phyloP scores from a whole-genome alignment of 108 stramenopile genomes.

The Skeletonema costatum region DNA sequence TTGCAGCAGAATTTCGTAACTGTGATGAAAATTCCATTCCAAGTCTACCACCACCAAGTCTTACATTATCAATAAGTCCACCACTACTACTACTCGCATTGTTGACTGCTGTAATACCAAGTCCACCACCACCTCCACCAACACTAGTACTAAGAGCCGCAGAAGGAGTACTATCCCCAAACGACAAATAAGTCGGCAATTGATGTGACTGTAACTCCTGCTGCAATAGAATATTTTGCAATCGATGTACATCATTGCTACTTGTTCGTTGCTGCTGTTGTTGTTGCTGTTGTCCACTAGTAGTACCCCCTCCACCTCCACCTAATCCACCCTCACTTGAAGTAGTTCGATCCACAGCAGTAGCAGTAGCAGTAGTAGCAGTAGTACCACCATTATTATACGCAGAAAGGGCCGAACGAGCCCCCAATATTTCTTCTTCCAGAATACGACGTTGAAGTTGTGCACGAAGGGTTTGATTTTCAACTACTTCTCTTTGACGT shows the following conservation, averaged over 20 bases:
- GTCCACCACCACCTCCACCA: background rate
- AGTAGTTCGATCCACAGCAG: no score
- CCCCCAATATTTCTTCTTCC: background rate
- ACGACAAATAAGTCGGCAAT: background rate
- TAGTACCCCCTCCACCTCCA: no score
- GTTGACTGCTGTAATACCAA: background rate
- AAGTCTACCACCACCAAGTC: background rate
- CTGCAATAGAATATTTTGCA: background rate
- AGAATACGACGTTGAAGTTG: background rate
- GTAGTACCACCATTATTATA: no score
- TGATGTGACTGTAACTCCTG: background rate
- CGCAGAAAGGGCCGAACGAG: background rate
- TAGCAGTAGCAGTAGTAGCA: no score
- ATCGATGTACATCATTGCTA: background rate
- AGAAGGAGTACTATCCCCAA: background rate
- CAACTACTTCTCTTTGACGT: no score
- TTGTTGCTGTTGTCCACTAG: no score
- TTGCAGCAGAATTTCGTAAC: no score
- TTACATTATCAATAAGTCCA: background rate
- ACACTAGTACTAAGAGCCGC: background rate
- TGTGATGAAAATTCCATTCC: background rate
- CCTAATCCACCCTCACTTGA: no score
- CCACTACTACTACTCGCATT: background rate
- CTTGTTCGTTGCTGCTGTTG: no score
- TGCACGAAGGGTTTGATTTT: background rate